Evolutionary conservation across 2,329 filamentous ascomycete species (phyloP).

Genomic region (Fusarium anguioides): DNA sequence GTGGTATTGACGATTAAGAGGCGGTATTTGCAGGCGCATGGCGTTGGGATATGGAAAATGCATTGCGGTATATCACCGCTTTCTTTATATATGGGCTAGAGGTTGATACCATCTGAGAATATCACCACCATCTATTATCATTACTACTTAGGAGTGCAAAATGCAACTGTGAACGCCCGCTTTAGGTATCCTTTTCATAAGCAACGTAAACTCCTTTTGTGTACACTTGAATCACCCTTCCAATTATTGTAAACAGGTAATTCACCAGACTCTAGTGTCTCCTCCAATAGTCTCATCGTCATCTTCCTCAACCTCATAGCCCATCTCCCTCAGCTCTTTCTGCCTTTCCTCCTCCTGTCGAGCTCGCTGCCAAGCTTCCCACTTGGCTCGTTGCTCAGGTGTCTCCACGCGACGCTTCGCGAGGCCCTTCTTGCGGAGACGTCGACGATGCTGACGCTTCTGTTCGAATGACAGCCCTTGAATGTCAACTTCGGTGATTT

Average conservation of each 20-base stretch:
- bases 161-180: conserved; percentile 31
- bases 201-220: conserved; percentile 11
- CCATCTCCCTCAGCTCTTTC: conserved; percentile 54
- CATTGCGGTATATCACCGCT: conserved; percentile 9
- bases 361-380: conserved; percentile 58
- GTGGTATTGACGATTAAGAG: conserved; percentile 73
- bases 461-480: conserved; percentile 58
- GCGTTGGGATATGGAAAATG: conserved; percentile 43
- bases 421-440: conserved; percentile 61
- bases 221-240: conserved; percentile 1
- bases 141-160: conserved; percentile 21
- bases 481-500: conserved; percentile 58
- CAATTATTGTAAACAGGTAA: background rate
- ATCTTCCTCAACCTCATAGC: conserved; percentile 50
- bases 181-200: conserved; percentile 30
- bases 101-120: conserved; percentile 42
- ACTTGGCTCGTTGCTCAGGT: conserved; percentile 56
- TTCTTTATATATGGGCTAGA: conserved; percentile 30
- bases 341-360: conserved; percentile 55
- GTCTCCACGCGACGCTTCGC: conserved; percentile 50
- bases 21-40: conserved; percentile 37
- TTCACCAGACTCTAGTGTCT: conserved; percentile 46
- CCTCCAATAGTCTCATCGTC: conserved; percentile 48
- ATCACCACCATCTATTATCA: conserved; percentile 34
- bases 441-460: conserved; percentile 61